Evolutionary conservation across 1,284 basidiomycete genomes (phyloP), one percentile per base, ranked within the genome.

Genomic region (Ceratobasidium sp.): DNA sequence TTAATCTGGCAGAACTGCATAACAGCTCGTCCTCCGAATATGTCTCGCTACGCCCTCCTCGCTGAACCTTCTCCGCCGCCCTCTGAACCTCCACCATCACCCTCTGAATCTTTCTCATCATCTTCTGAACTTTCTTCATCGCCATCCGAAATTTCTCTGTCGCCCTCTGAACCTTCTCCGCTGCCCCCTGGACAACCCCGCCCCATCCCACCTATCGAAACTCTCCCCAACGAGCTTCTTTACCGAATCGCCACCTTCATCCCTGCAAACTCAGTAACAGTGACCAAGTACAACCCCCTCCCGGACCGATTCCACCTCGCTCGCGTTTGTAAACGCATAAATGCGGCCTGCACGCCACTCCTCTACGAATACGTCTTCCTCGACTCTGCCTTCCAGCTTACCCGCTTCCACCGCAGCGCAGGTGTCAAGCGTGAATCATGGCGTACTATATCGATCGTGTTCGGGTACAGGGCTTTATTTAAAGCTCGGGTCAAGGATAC

Each of bases 311-410:
- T 65, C 24, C 63, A 65, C 31, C 48, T 65, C 19, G 63, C 63
- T 11, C 17, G 50, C n/a, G 29, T 53, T 22, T 51, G 15, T n/a
- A 65, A 53, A 41, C 27, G 63, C 5, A 31, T 65, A 29, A 51
- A 29, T 22, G 63, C 17, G 5, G 63, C 63, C 3, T 65, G 63
- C 31, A 65, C 63, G 14, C 47, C 63, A 9, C 63, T 65, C 36
- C 48, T 65, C 15, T 65, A 65, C 11, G 63, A 65, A 65, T 65
- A 65, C 31, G 63, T 65, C 33, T 65, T 65, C n/a, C 63, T 65
- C 47, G 48, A 53, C 31, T 51, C 63, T n/a, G 41, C 33, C 24
- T 11, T n/a, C 8, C 63, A 65, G 27, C 24, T 64, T 19, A n/a
- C 50, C 47, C 47, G 33, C 0, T 64, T 64, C 62, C 62, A 64